phyloP scores from a whole-genome alignment of 2,329 filamentous ascomycete species.

The Xylaria sp. region DNA sequence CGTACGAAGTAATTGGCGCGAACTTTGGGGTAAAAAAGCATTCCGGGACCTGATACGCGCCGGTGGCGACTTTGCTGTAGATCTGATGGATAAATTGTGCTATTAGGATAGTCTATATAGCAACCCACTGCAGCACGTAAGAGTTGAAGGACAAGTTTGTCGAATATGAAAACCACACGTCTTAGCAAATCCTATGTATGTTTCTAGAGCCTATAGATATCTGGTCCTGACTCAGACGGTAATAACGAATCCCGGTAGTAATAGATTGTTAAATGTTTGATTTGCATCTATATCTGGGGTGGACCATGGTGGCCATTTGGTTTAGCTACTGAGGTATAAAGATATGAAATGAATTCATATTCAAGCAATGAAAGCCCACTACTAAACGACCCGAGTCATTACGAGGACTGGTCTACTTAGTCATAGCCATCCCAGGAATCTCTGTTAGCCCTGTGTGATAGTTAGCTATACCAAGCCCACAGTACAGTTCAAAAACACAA shows the following conservation, averaged over 20 bases:
- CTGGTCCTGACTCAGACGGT: too few relatives aligned
- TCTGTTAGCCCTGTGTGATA: conserved; percentile 38
- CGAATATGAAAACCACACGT: too few relatives aligned
- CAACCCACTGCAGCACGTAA: too few relatives aligned
- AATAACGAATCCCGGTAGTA: not conserved
- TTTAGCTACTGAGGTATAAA: not conserved
- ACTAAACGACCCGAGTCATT: not conserved
- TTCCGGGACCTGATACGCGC: conserved; percentile 24
- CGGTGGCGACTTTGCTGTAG: conserved; percentile 12
- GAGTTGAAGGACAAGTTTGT: too few relatives aligned
- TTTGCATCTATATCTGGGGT: not conserved
- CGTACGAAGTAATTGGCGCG: not conserved
- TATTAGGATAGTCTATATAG: too few relatives aligned
- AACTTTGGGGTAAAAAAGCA: conserved; percentile 19
- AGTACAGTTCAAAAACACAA: not conserved
- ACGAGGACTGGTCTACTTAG: conserved; percentile 22
- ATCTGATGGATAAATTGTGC: too few relatives aligned
- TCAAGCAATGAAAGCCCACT: not conserved
- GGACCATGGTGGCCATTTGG: not conserved
- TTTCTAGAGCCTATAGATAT: not conserved
- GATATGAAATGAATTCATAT: not conserved
- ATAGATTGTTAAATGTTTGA: not conserved
- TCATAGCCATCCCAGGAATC: conserved; percentile 41
- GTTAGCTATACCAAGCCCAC: conserved; percentile 23
- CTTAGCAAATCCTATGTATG: not conserved